phyloP scores from a whole-genome alignment of 768 basidiomycete species.

The Tulasnella sp. region DNA sequence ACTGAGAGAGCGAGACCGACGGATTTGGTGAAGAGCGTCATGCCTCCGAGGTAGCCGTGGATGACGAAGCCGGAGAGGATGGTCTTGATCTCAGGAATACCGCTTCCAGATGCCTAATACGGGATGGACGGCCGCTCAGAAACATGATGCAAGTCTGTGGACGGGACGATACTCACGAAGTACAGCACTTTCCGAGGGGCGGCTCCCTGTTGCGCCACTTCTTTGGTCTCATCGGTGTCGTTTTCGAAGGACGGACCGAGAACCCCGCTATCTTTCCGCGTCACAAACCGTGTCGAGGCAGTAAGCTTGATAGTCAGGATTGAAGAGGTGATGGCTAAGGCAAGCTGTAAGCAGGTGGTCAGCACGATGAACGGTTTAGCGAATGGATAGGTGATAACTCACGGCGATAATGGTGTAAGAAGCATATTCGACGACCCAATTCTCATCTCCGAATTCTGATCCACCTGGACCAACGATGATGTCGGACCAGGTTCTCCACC shows the following conservation, averaged over 20 bases:
- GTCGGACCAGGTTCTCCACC: no score
- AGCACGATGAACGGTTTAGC: not conserved
- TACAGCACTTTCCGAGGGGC: conserved; percentile 56
- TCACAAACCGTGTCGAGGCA: conserved; percentile 76
- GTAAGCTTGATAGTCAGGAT: conserved; percentile 80
- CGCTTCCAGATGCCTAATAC: conserved; percentile 77
- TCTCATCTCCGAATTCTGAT: conserved; percentile 25
- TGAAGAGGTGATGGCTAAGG: conserved; percentile 59
- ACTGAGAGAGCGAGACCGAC: conserved; percentile 84
- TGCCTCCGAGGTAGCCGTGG: conserved; percentile 88
- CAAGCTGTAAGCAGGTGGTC: conserved; percentile 35
- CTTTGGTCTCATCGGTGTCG: not conserved
- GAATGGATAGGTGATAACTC: conserved; percentile 24
- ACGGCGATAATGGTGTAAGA: conserved; percentile 72
- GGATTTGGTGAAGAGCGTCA: conserved; percentile 81
- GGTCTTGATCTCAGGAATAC: conserved; percentile 95
- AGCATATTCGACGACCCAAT: conserved; percentile 48
- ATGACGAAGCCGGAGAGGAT: conserved; percentile 96
- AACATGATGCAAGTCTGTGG: not conserved
- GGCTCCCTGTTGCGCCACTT: conserved; percentile 13
- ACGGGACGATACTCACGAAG: conserved; percentile 47
- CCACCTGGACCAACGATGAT: conserved; percentile 31
- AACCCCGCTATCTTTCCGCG: conserved; percentile 80
- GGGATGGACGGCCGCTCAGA: conserved; percentile 14
- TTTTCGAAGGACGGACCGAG: conserved; percentile 21